Base-by-base conservation (phyloP, 495 filamentous ascomycete genomes). In the Neurospora sp. region DNA sequence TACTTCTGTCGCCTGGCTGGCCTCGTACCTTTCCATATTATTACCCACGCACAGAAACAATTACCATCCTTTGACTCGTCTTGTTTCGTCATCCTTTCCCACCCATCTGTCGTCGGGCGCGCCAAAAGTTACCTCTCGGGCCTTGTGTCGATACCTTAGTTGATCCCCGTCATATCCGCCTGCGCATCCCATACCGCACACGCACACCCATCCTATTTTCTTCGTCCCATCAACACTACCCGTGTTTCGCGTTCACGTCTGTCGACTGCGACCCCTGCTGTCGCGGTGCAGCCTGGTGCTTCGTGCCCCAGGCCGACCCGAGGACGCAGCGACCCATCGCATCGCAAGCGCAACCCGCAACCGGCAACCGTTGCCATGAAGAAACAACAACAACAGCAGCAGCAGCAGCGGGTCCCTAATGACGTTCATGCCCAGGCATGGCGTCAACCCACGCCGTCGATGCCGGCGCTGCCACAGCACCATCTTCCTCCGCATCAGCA, bases 361-460 rank as follows among this genome's bases (percentile, higher is more conserved):
- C 70, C 70, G 70, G 44, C 72, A 40, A 40, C 42, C 35, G n/a
- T 46, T 78, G 79, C 73, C 70, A 82, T 82, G 80, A 79, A 80
- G 76, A 82, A 81, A 62, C 20, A 23, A 27, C 48, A 59, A 23
- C 48, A 59, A 14, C 48, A 59, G 20, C 46, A 54, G 6, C 46
- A 54, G 46, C 54, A 66, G 76, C 73, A 77, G 75, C 75, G 79
- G 76, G 66, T 77, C 23, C 72, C 78, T 59, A 76, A 78, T 76
- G 77, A 75, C 54, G 74, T 77, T 76, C 78, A 75, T 46, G 74
- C 76, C 75, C 78, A 77, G 42, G 72, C 76, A 80, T 82, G 80
- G 80, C 79, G 77, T 76, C 75, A 76, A 72, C 78, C 77, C 77
- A 72, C 79, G 79, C 66, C 80, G 39, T 71, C 79, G 73, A 81